These are phyloP conservation scores for Paramecium primaurelia DNA, from an alignment of 73 alveolate species.

Conservation along the genomic window DNA sequence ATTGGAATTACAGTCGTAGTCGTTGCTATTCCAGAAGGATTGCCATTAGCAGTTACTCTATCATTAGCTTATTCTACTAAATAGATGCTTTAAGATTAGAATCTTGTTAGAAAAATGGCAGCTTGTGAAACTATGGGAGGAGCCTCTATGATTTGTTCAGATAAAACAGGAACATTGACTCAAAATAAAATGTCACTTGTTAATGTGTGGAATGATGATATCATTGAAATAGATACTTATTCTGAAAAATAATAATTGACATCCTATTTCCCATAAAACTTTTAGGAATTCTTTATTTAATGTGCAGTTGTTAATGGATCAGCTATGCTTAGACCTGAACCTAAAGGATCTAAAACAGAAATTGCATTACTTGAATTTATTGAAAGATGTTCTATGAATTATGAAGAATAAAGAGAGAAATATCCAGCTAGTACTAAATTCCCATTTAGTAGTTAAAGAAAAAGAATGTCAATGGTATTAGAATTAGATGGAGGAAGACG, in stretches of 20 bases:
- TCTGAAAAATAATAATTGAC: not conserved
- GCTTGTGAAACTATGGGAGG: constrained; percentile 98
- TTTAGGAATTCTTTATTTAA: constrained; percentile 29
- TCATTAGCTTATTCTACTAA: constrained; percentile 81
- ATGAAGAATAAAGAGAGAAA: constrained; percentile 31
- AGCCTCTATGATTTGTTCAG: constrained; percentile 89
- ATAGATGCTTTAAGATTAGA: constrained; percentile 82
- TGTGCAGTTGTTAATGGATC: constrained; percentile 36
- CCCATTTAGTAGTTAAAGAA: constrained; percentile 79
- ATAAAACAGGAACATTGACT: constrained; percentile 84
- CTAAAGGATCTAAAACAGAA: constrained; percentile 77
- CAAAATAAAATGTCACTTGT: constrained; percentile 52
- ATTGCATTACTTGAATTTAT: constrained; percentile 64
- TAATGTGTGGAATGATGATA: constrained; percentile 60
- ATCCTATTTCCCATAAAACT: constrained; percentile 5
- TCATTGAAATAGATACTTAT: constrained; percentile 24
- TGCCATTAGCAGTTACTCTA: constrained; percentile 90
- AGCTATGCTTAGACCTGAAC: constrained; percentile 58
- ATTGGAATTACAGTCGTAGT: constrained; percentile 77
- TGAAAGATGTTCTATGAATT: constrained; percentile 17
- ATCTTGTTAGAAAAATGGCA: constrained; percentile 82
- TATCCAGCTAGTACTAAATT: constrained; percentile 50
- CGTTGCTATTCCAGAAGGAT: constrained; percentile 96
- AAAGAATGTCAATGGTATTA: constrained; percentile 74
- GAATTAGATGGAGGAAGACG: constrained; percentile 65